These are phyloP conservation scores for Salvia splendens DNA, from an alignment of 257 asterid species.

Conservation along the genomic window DNA sequence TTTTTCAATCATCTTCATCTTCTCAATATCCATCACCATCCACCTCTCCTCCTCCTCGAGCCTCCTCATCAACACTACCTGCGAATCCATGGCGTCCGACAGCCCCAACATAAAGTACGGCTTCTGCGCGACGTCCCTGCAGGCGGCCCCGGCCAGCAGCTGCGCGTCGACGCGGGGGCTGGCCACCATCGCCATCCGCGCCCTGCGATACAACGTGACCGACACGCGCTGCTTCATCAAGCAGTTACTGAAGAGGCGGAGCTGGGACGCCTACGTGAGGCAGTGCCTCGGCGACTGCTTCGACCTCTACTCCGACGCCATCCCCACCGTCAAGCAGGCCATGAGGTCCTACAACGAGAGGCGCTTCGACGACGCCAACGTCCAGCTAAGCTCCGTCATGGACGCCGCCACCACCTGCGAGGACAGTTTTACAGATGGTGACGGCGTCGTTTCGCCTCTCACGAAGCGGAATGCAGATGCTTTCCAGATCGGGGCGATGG, in stretches of 20 bases:
- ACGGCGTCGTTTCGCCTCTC: slow-evolving; percentile 54
- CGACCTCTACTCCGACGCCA: slow-evolving; percentile 58
- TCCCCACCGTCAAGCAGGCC: slow-evolving; percentile 44
- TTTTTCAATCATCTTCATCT: slow-evolving; percentile 21
- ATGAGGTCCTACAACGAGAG: slow-evolving; percentile 44
- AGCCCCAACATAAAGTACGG: slow-evolving; percentile 57
- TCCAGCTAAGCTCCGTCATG: slow-evolving; percentile 50
- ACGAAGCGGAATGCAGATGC: slow-evolving; percentile 47
- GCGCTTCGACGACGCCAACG: slow-evolving; percentile 50
- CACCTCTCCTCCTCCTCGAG: slow-evolving; percentile 32
- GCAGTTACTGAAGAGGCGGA: slow-evolving; percentile 34
- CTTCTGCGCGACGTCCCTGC: slow-evolving; percentile 72
- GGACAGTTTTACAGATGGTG: slow-evolving; percentile 56
- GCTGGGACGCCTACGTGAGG: slow-evolving; percentile 38
- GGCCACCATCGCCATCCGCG: slow-evolving; percentile 57
- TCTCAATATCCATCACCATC: slow-evolving; percentile 29
- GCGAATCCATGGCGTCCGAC: slow-evolving; percentile 41
- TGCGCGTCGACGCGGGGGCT: slow-evolving; percentile 62
- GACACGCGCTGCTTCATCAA: slow-evolving; percentile 61
- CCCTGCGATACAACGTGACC: slow-evolving; percentile 62
- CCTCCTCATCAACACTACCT: slow-evolving; percentile 53
- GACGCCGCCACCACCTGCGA: slow-evolving; percentile 66
- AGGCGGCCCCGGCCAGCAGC: slow-evolving; percentile 69
- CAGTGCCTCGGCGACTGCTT: slow-evolving; percentile 54
- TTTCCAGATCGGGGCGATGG: slow-evolving; percentile 51